Conservation (phyloP, 441 rosid species). For the Capsella rubella region DNA sequence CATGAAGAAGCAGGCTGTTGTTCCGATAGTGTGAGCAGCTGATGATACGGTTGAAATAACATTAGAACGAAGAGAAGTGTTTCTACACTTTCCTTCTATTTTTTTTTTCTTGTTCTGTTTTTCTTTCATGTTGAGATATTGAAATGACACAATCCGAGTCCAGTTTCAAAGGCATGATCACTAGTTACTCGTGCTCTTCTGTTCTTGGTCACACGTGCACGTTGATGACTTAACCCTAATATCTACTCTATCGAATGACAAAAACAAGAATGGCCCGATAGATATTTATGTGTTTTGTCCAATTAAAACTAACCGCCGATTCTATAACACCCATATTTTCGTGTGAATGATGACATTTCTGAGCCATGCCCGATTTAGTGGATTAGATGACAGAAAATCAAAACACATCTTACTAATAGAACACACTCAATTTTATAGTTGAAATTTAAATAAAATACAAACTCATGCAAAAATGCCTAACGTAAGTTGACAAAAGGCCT, state of each 20-base stretch:
- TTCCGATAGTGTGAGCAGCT: constrained; percentile 92
- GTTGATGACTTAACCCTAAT: background rate
- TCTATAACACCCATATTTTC: background rate
- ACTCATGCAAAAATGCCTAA: background rate
- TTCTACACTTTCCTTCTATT: background rate
- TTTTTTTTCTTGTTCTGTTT: background rate
- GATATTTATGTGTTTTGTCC: background rate
- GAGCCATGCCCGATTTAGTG: constrained; percentile 30
- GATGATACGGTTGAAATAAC: constrained; percentile 40
- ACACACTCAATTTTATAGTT: background rate
- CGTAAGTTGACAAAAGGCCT: background rate
- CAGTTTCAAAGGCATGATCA: background rate
- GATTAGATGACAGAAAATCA: constrained; percentile 24
- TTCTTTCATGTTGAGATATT: background rate
- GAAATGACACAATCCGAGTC: background rate
- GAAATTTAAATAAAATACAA: background rate
- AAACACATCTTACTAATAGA: background rate
- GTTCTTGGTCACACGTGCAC: constrained; percentile 17
- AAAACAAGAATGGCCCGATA: background rate
- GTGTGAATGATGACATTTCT: constrained; percentile 12
- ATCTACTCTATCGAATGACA: background rate
- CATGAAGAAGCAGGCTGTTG: constrained; percentile 90
- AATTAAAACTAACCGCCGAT: background rate
- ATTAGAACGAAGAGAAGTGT: background rate
- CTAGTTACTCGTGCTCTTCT: constrained; percentile 7